Evolutionary conservation across 192 early-diverging fungal species (phyloP), one percentile per base, ranked within the genome.

Genomic region (Geranomyces variabilis): DNA sequence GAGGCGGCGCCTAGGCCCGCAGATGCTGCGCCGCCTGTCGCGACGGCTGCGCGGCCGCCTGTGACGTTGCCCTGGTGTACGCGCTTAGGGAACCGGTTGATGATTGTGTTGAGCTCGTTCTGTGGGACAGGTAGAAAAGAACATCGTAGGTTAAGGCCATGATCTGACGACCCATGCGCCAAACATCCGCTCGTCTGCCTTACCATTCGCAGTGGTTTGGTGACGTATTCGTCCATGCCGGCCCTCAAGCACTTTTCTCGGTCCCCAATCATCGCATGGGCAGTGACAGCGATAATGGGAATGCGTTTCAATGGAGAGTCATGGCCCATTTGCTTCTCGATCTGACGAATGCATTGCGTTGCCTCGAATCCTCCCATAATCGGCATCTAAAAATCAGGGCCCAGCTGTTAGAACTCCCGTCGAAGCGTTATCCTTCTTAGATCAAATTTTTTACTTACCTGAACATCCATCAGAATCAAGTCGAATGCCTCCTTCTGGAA

Each of bases 231-330:
- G 66, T 90, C 93, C 93, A 95, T 94, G 10, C 92, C 93, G 30
- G 91, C 81, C n/a, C 83, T 79, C 66, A 95, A 75, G 71, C 93
- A 94, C 73, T 90, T 90, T 73, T 95, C 92, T 62, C 92, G 86
- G 76, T 95, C 93, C n/a, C 92, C 92, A 70, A 91, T 87, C 91
- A 94, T 93, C n/a, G 93, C 93, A 67, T 93, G 91, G 0, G 93
- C 93, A 0, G 93, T 94, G 61, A 95, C 75, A 5, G 92, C 60
- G 22, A 62, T 88, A 53, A 95, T 94, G 0, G 92, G 92, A 19
- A 89, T 90, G 31, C 83, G 83, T 75, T 80, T 83, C 48, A 84
- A 72, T 22, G 77, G 84, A 31, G 33, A 56, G 59, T 87, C 85
- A 66, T 81, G 67, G 5, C 83, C 72, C 76, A 66, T 66, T 21